Conservation (phyloP, 768 basidiomycete genomes). For the Agrocybe praecox region DNA sequence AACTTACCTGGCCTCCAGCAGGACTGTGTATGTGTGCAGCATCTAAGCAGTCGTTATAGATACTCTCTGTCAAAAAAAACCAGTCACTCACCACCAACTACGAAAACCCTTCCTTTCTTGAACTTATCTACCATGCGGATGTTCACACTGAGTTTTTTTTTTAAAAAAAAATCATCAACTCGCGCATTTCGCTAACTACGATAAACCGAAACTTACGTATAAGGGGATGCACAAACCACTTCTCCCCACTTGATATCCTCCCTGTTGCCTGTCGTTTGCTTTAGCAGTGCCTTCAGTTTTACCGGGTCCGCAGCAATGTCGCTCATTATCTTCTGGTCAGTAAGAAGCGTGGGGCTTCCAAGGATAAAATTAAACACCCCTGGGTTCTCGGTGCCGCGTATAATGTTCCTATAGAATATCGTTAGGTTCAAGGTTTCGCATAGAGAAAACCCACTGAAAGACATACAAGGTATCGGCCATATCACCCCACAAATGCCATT, state of each 20-base stretch:
- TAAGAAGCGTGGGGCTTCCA: slow-evolving; percentile 18
- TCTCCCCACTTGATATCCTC: slow-evolving; percentile 32
- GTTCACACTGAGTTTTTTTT: background rate
- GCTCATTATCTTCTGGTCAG: slow-evolving; percentile 15
- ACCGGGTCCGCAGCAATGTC: background rate
- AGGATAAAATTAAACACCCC: slow-evolving; percentile 24
- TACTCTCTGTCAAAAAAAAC: background rate
- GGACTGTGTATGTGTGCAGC: slow-evolving; percentile 39
- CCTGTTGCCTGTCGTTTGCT: slow-evolving; percentile 23
- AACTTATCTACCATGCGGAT: slow-evolving; percentile 44
- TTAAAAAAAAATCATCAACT: background rate
- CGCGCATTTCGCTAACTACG: no score
- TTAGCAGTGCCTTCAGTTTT: background rate
- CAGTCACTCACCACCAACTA: slow-evolving; percentile 40
- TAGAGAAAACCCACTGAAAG: background rate
- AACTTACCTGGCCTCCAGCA: slow-evolving; percentile 26
- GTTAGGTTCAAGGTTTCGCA: background rate
- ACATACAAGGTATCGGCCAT: slow-evolving; percentile 11
- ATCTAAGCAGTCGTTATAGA: background rate
- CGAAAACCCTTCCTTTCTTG: slow-evolving; percentile 39
- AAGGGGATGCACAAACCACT: slow-evolving; percentile 21
- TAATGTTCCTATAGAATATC: slow-evolving; percentile 10
- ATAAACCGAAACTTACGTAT: slow-evolving; percentile 6
- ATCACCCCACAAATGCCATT: slow-evolving; percentile 50
- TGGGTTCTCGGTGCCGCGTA: slow-evolving; percentile 21